Percentiles rank a stretch among this genome's conserved stretches.
These are phyloP conservation scores for Talaromyces sp. DNA, from an alignment of 2,329 filamentous ascomycete genomes.

Conservation along the genomic window DNA sequence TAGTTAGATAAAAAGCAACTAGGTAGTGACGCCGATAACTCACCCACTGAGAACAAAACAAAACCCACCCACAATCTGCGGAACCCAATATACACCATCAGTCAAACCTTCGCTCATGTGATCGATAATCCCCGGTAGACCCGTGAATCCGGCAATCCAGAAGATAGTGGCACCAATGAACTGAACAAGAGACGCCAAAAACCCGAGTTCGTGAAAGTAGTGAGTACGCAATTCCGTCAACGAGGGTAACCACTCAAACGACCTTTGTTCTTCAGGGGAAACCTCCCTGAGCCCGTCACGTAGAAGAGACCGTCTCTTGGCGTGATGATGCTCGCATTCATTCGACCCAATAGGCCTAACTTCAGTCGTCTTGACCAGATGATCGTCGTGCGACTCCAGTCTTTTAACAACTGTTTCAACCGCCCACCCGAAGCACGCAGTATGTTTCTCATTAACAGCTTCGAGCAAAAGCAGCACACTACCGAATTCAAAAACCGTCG, in stretches of 20 bases:
- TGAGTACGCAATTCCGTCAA: conserved; percentile 53
- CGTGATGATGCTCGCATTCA: conserved; percentile 40
- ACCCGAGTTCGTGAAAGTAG: conserved; percentile 59
- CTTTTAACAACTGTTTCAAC: conserved; percentile 48
- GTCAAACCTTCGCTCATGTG: conserved; percentile 44
- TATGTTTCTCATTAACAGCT: conserved; percentile 62
- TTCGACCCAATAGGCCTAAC: conserved; percentile 18
- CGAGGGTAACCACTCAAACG: conserved; percentile 59
- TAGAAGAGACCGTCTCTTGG: conserved; percentile 35
- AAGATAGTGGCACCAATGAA: conserved; percentile 58
- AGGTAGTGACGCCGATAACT: background rate
- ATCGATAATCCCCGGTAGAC: conserved; percentile 53
- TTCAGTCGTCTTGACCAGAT: conserved; percentile 13
- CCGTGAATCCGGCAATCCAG: conserved; percentile 59
- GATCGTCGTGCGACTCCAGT: conserved; percentile 18
- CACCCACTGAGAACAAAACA: conserved; percentile 56
- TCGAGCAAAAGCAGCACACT: conserved; percentile 61
- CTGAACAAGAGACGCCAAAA: conserved; percentile 55
- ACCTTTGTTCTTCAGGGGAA: conserved; percentile 18
- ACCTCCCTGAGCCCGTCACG: conserved; percentile 24
- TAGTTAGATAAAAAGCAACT: too few relatives aligned
- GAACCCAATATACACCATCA: conserved; percentile 58
- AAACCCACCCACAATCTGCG: conserved; percentile 57
- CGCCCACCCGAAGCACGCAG: conserved; percentile 65
- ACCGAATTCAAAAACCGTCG: conserved; percentile 61